Conservation (phyloP, 805 yeast species). For the Metschnikowia amazonensis region DNA sequence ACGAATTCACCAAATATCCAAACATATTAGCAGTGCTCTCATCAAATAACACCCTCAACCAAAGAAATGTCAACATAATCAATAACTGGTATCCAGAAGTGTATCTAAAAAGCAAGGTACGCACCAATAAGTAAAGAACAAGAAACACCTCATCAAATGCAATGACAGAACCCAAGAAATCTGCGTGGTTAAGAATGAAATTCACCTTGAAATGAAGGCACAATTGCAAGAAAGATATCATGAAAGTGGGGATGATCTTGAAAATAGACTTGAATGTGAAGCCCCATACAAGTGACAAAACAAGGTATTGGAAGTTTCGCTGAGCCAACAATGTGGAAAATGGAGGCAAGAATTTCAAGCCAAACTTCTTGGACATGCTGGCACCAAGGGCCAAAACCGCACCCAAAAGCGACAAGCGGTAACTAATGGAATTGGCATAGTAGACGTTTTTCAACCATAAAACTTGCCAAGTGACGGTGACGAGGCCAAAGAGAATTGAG, state of each 20-base stretch:
- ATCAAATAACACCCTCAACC: slow-evolving; percentile 65
- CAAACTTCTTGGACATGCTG: slow-evolving; percentile 57
- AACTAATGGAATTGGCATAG: slow-evolving; percentile 48
- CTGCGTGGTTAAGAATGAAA: slow-evolving; percentile 37
- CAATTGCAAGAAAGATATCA: slow-evolving; percentile 58
- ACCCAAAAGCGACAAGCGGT: slow-evolving; percentile 56
- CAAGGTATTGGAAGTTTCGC: slow-evolving; percentile 68
- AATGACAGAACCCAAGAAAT: slow-evolving; percentile 42
- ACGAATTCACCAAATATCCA: slow-evolving; percentile 35
- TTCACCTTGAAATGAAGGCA: slow-evolving; percentile 37
- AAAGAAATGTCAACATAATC: slow-evolving; percentile 55
- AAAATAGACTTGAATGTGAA: slow-evolving; percentile 61
- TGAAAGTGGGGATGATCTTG: slow-evolving; percentile 58
- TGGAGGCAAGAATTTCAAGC: slow-evolving; percentile 54
- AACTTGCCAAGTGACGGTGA: slow-evolving; percentile 34
- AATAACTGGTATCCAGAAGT: slow-evolving; percentile 67
- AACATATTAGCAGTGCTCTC: slow-evolving; percentile 45
- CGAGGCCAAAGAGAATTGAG: slow-evolving; percentile 45
- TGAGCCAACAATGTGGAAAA: slow-evolving; percentile 63
- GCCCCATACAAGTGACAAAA: slow-evolving; percentile 56
- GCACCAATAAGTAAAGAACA: slow-evolving; percentile 49
- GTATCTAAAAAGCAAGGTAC: slow-evolving; percentile 61
- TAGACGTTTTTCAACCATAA: slow-evolving; percentile 36
- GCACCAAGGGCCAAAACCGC: slow-evolving; percentile 49
- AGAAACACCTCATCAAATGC: slow-evolving; percentile 61